Conservation (phyloP, 2,329 filamentous ascomycete genomes). For the Fusarium sp. region DNA sequence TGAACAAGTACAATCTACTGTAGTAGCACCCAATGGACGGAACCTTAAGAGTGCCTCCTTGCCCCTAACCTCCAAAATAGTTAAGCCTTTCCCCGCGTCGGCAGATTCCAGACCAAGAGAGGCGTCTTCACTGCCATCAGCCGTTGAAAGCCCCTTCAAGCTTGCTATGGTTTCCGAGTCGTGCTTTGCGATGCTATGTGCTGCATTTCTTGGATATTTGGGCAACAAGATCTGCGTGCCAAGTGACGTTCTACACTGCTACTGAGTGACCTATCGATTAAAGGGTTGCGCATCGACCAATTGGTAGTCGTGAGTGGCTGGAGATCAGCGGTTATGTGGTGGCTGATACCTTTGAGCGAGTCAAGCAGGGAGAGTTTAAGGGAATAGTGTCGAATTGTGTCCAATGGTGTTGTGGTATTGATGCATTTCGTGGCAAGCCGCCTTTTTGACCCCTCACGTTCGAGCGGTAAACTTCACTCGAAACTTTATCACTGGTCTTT, state of each 20-base stretch:
- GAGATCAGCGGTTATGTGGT: slow-evolving; percentile 3
- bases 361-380: slow-evolving; percentile 14
- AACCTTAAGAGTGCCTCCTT: slow-evolving; percentile 13
- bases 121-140: slow-evolving; percentile 7
- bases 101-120: slow-evolving; percentile 8
- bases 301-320: not conserved
- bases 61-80: not conserved
- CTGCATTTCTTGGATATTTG: not conserved
- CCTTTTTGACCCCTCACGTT: not conserved
- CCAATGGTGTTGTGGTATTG: not conserved
- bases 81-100: slow-evolving; percentile 10
- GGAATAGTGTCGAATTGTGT: not conserved
- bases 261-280: not conserved
- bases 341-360: slow-evolving; percentile 22
- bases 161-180: not conserved
- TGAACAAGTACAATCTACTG: slow-evolving; percentile 6
- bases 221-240: slow-evolving; percentile 15
- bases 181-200: slow-evolving; percentile 4
- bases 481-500: not conserved
- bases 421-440: not conserved
- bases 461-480: not conserved
- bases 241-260: not conserved
- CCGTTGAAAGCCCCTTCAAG: not conserved
- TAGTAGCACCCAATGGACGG: not conserved
- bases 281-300: not conserved